Evolutionary conservation across 345 rosid genomes (phyloP), one percentile per base, ranked within the genome.

Genomic region (Euphorbia peplus): DNA sequence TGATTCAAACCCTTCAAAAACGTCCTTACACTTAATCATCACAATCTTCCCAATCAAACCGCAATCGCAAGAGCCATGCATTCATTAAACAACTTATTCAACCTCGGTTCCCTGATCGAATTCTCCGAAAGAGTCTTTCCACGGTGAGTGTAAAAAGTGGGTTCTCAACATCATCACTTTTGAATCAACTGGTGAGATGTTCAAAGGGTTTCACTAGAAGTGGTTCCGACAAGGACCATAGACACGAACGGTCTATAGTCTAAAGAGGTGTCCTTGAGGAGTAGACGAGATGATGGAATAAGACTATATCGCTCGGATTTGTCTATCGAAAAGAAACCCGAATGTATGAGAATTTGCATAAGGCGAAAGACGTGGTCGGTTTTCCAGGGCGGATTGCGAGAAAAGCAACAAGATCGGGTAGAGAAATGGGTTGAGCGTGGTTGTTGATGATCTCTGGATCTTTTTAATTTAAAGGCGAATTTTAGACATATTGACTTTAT

Each of bases 391-490:
- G 67, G 26, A 84, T 32, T 2, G 21, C 22, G 0, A 84, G 63
- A 1, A 77, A 70, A 0, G 67, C 44, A 11, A 63, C 66, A 6
- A 85, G 67, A 35, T 82, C 72, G 0, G 64, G 15, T 29, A 74
- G 58, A 4, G 68, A 61, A 50, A 84, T 82, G 75, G 83, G 79
- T 11, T 30, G 30, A 37, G 71, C 76, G n/a, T 80, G 83, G 51
- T 12, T 50, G 69, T 72, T 71, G 79, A 84, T 69, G 50, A 62
- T 42, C 21, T 80, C 86, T 0, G 83, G 81, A n/a, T 44, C 82
- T 85, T 64, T 75, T 68, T 18, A 85, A 56, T n/a, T 82, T n/a
- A 29, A 85, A 10, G 29, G 79, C 84, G 39, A 75, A 42, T 54
- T 78, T 82, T 3, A 82, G 73, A 1, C 80, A 69, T 77, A 70